Percentiles rank a stretch among this genome's conserved stretches.
These are phyloP conservation scores for Trichoderma erinaceum DNA, from an alignment of 495 filamentous ascomycete genomes.

Conservation along the genomic window DNA sequence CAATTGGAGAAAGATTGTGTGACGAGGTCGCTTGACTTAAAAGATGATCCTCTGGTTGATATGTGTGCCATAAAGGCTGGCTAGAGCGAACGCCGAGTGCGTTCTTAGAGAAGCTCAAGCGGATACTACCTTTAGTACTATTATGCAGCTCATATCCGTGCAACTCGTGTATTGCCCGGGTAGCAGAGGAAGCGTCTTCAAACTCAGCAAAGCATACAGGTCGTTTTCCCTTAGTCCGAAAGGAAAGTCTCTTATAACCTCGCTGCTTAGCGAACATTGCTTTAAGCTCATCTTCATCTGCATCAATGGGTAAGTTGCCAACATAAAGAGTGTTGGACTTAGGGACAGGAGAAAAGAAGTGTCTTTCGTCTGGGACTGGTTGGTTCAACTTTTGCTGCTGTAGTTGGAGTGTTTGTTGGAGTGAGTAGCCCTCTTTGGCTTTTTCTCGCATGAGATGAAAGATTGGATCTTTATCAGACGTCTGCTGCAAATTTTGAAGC, in stretches of 20 bases:
- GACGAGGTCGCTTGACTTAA: too few relatives aligned
- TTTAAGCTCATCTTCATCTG: slow-evolving; percentile 94
- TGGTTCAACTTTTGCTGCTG: too few relatives aligned
- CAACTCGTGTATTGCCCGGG: slow-evolving; percentile 87
- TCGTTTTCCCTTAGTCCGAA: slow-evolving; percentile 93
- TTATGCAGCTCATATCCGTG: slow-evolving; percentile 88
- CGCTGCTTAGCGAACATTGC: slow-evolving; percentile 89
- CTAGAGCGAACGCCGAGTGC: slow-evolving; percentile 80
- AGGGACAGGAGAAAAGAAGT: too few relatives aligned
- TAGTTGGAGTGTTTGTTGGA: too few relatives aligned
- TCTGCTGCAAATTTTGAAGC: too few relatives aligned
- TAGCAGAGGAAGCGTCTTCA: slow-evolving; percentile 89
- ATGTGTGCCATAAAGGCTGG: too few relatives aligned
- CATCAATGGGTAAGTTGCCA: slow-evolving; percentile 89
- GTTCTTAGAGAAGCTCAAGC: slow-evolving; percentile 98
- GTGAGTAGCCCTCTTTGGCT: too few relatives aligned
- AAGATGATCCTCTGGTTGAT: too few relatives aligned
- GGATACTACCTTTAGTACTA: slow-evolving; percentile 90
- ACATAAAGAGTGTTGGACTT: slow-evolving; percentile 98
- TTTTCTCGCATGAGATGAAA: too few relatives aligned
- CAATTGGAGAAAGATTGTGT: too few relatives aligned
- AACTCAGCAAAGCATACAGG: slow-evolving; percentile 99
- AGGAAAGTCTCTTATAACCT: slow-evolving; percentile 93
- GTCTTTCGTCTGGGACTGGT: too few relatives aligned
- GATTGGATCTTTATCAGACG: too few relatives aligned